A percentile compares a stretch with the other conserved stretches of the same genome.
Evolutionary conservation across 805 yeast species (phyloP).

Genomic region (Metschnikowia arizonensis): DNA sequence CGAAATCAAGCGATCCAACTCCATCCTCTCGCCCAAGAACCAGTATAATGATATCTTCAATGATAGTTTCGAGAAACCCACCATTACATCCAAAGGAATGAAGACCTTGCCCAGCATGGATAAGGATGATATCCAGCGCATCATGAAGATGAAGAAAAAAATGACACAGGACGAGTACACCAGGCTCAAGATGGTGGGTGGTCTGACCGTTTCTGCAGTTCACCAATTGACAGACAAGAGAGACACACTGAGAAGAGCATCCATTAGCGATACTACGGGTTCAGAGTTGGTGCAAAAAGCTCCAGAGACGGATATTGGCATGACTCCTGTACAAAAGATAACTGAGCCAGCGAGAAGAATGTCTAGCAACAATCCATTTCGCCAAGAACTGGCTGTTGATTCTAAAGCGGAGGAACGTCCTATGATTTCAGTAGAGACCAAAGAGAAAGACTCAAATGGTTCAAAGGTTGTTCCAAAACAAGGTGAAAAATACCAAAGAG

Average conservation of each 20-base stretch:
- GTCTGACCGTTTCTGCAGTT: constrained; percentile 7
- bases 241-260: constrained; percentile 14
- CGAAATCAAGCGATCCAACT: constrained; percentile 36
- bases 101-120: constrained; percentile 49
- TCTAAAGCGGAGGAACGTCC: no score
- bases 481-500: background rate
- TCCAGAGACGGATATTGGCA: no score
- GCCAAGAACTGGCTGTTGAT: background rate
- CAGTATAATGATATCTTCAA: constrained; percentile 38
- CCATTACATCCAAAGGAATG: constrained; percentile 44
- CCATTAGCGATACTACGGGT: constrained; percentile 14
- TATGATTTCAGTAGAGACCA: no score
- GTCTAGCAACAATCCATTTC: constrained; percentile 5
- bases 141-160: constrained; percentile 30
- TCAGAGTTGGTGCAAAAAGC: constrained; percentile 4
- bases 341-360: background rate
- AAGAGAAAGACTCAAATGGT: no score
- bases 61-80: constrained; percentile 27
- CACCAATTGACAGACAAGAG: constrained; percentile 18
- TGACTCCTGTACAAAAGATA: no score
- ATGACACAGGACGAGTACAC: constrained; percentile 41
- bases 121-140: constrained; percentile 39
- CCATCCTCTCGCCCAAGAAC: constrained; percentile 34
- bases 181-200: constrained; percentile 29
- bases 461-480: background rate